Evolutionary conservation across 768 basidiomycete genomes (phyloP).

Genomic region (Boletus patriciae): DNA sequence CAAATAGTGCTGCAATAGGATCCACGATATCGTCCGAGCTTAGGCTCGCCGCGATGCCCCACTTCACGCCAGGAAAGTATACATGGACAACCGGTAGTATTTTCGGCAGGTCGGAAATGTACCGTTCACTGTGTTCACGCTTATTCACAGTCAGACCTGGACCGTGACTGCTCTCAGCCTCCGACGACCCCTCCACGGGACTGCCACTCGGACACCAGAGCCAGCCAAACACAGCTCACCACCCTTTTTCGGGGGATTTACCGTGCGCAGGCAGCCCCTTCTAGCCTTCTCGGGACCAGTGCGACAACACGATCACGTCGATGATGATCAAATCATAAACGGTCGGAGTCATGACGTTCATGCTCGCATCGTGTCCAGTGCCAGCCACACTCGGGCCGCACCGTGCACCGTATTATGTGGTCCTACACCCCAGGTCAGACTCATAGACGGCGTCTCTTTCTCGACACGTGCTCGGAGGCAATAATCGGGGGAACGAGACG

Average conservation of each 20-base stretch:
- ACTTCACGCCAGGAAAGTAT: slow-evolving; percentile 1
- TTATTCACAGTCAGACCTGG: background rate
- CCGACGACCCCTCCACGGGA: background rate
- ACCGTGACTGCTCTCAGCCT: slow-evolving; percentile 1
- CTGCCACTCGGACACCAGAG: background rate
- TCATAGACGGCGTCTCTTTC: slow-evolving; percentile 13
- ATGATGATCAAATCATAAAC: slow-evolving; percentile 14
- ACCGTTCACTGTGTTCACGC: background rate
- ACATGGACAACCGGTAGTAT: slow-evolving; percentile 18
- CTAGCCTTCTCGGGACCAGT: background rate
- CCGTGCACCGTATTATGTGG: background rate
- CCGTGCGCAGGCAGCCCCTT: background rate
- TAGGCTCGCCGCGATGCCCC: slow-evolving; percentile 4
- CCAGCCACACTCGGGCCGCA: slow-evolving; percentile 11
- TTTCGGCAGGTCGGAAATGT: slow-evolving; percentile 7
- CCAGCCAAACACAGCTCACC: slow-evolving; percentile 8
- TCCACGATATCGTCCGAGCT: background rate
- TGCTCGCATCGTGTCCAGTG: slow-evolving; percentile 6
- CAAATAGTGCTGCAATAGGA: background rate
- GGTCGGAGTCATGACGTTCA: slow-evolving; percentile 1
- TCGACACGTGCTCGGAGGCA: slow-evolving; percentile 14
- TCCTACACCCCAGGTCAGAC: background rate
- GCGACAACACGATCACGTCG: slow-evolving; percentile 5
- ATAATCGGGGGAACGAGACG: background rate
- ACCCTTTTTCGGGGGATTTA: slow-evolving; percentile 13